These are phyloP conservation scores for Acrodontium crateriforme DNA, from an alignment of 2,329 filamentous ascomycete genomes.

Conservation along the genomic window DNA sequence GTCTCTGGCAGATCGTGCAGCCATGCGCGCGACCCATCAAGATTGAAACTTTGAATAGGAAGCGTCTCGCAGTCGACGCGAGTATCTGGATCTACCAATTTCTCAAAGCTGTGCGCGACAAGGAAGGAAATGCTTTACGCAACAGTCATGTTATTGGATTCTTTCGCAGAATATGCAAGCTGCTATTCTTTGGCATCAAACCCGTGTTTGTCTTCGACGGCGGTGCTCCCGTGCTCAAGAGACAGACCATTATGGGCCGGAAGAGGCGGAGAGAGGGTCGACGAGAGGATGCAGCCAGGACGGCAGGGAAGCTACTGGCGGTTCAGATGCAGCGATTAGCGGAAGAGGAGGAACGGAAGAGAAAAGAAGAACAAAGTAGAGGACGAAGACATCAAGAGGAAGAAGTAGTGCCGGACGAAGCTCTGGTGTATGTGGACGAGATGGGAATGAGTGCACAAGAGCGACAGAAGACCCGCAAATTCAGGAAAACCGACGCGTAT, in stretches of 20 bases:
- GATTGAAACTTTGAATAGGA: slow-evolving; percentile 88
- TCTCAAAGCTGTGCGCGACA: slow-evolving; percentile 94
- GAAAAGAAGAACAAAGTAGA: slow-evolving; percentile 31
- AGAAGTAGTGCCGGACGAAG: slow-evolving; percentile 54
- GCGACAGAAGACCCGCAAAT: slow-evolving; percentile 57
- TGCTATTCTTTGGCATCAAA: slow-evolving; percentile 89
- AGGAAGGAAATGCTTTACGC: slow-evolving; percentile 89
- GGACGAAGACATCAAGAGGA: slow-evolving; percentile 32
- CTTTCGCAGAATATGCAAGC: slow-evolving; percentile 95
- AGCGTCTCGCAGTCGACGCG: slow-evolving; percentile 90
- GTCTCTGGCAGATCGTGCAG: slow-evolving; percentile 91
- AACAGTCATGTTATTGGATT: slow-evolving; percentile 96
- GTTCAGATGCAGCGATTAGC: slow-evolving; percentile 86
- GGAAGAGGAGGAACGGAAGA: slow-evolving; percentile 66
- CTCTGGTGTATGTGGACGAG: slow-evolving; percentile 86
- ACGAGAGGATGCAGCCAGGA: slow-evolving; percentile 81
- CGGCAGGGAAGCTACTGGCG: slow-evolving; percentile 79
- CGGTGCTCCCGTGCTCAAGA: slow-evolving; percentile 78
- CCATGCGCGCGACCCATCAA: slow-evolving; percentile 93
- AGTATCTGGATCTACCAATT: slow-evolving; percentile 99
- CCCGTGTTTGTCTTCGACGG: slow-evolving; percentile 98
- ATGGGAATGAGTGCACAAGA: slow-evolving; percentile 67
- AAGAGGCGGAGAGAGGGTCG: slow-evolving; percentile 73
- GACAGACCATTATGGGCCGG: slow-evolving; percentile 71
- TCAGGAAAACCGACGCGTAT: slow-evolving; percentile 87